Evolutionary conservation across 2,329 filamentous ascomycete genomes (phyloP), one percentile per base, ranked within the genome.

Genomic region (Exophiala aquamarina): DNA sequence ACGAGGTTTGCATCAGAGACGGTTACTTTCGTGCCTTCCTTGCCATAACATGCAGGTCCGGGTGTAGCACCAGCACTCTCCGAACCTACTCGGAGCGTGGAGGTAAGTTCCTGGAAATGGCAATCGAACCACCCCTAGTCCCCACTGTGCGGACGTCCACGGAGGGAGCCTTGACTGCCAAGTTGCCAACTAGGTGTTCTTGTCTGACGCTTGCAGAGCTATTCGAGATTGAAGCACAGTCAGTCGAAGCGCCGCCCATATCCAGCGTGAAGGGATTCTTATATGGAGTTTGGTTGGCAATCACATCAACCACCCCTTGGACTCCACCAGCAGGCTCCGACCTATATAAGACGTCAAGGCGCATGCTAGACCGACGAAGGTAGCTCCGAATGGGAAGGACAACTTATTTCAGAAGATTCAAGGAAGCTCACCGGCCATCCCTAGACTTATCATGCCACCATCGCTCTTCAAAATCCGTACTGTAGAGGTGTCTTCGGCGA

Each of bases 391-490:
- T 9, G n/a, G 28, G 28, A 9, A 9, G n/a, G 9, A 9, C 28
- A n/a, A 31, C 28, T 31, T 31, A 31, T n/a, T 9, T 31, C 9
- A 31, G 28, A 9, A 31, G 28, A 31, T 31, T 31, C 9, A 31
- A 0, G 73, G 73, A 2, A 72, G 56, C 42, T 75, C 66, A 1
- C 68, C 70, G 1, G 72, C 73, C 11, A 75, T 61, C 2, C 65
- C 61, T 2, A 74, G 56, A 11, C 71, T 73, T 0, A 72, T 76
- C 38, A 76, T 56, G 4, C 73, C 72, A 4, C 73, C 73, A 49
- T 76, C 73, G 13, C 70, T 74, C 54, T 76, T 76, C 20, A 76
- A 62, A 11, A 76, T 72, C 10, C 72, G 69, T n/a, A 75, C 70
- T 0, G 63, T 69, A 35, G 71, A 63, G 9, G 66, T 73, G 35